Percentiles rank a stretch among this genome's conserved stretches.
Evolutionary conservation across 208 protist genomes (phyloP).

Genomic region (Wallacemonas sp.): DNA sequence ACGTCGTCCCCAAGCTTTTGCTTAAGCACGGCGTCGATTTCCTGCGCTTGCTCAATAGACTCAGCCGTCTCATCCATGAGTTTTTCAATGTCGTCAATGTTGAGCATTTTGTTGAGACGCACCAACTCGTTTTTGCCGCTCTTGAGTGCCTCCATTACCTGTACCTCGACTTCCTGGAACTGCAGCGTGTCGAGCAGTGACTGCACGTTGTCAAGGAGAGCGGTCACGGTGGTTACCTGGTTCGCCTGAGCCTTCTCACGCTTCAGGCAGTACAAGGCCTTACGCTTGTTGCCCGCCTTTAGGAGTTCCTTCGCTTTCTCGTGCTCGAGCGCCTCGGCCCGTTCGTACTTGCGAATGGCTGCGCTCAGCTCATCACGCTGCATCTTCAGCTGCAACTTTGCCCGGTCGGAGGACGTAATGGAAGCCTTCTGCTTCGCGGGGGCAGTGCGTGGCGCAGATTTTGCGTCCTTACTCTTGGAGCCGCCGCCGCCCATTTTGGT

Average conservation of each 20-base stretch:
- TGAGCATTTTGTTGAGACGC: slow-evolving; percentile 79
- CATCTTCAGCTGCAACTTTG: slow-evolving; percentile 79
- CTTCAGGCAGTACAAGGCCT: slow-evolving; percentile 84
- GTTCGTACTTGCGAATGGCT: slow-evolving; percentile 68
- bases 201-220: slow-evolving; percentile 83
- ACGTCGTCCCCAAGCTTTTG: slow-evolving; percentile 35
- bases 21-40: slow-evolving; percentile 64
- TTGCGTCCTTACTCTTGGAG: slow-evolving; percentile 1
- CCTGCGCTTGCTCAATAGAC: slow-evolving; percentile 63
- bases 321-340: slow-evolving; percentile 43
- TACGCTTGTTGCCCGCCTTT: slow-evolving; percentile 56
- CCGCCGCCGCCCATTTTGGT: slow-evolving; percentile 4
- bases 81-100: slow-evolving; percentile 77
- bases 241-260: slow-evolving; percentile 52
- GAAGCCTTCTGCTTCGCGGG: slow-evolving; percentile 6
- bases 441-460: background rate
- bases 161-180: slow-evolving; percentile 69
- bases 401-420: slow-evolving; percentile 69
- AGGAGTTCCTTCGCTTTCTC: slow-evolving; percentile 65
- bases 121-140: slow-evolving; percentile 72
- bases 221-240: slow-evolving; percentile 55
- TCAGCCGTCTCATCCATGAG: slow-evolving; percentile 77
- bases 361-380: slow-evolving; percentile 74
- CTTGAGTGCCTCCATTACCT: slow-evolving; percentile 66
- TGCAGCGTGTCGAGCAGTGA: slow-evolving; percentile 75